phyloP scores from a whole-genome alignment of 2,329 filamentous ascomycete species.

The Fusarium nanum region DNA sequence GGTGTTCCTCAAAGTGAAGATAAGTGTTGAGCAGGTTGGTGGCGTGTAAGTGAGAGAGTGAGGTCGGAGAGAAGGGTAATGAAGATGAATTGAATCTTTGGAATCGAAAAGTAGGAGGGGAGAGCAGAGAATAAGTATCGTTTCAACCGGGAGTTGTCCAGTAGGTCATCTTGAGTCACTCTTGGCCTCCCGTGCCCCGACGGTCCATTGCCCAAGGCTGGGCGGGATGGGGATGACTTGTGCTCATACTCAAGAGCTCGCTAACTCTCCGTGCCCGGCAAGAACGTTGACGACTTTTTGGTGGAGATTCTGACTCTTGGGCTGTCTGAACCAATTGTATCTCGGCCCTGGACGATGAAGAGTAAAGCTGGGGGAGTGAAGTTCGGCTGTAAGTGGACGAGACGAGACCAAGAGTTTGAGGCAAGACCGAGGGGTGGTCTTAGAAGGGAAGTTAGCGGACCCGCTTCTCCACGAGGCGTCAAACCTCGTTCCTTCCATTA shows the following conservation, averaged over 20 bases:
- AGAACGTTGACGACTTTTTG: conserved; percentile 9
- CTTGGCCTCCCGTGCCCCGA: conserved; percentile 34
- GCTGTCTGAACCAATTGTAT: conserved; percentile 5
- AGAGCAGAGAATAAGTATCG: conserved; percentile 44
- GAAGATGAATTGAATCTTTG: conserved; percentile 7
- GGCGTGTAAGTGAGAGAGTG: conserved; percentile 25
- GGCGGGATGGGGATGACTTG: conserved; percentile 7
- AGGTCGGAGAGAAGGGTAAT: conserved; percentile 1
- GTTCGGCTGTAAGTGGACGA: conserved; percentile 20
- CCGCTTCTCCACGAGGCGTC: conserved; percentile 21
- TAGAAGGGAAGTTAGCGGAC: conserved; percentile 25
- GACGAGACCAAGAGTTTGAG: background rate
- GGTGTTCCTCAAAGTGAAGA: background rate
- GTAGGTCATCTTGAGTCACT: conserved; percentile 31
- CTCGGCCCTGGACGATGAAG: background rate
- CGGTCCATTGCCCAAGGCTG: conserved; percentile 32
- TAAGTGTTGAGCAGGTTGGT: background rate
- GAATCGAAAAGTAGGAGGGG: conserved; percentile 14
- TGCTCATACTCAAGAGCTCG: conserved; percentile 12
- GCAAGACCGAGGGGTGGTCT: background rate
- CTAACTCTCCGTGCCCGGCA: conserved; percentile 29
- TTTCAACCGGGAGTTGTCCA: conserved; percentile 33
- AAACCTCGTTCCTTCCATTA: conserved; percentile 10
- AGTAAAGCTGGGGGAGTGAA: conserved; percentile 39
- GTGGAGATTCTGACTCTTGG: conserved; percentile 13